phyloP scores from a whole-genome alignment of 306 rosid species.

The Vigna radiata region DNA sequence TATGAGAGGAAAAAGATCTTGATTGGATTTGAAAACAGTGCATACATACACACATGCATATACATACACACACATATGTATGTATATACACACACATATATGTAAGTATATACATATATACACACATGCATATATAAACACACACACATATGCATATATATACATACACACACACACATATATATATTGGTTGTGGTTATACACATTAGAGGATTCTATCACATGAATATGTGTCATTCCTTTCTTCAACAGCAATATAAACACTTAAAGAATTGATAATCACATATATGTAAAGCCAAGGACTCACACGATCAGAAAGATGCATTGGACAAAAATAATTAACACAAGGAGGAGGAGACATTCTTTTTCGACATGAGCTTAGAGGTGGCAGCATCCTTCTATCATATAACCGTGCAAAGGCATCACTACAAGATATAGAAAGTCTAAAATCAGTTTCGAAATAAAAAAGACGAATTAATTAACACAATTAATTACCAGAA shows the following conservation, averaged over 20 bases:
- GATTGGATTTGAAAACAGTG: no score
- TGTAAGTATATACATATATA: no score
- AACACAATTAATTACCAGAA: slow-evolving; percentile 37
- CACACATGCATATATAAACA: no score
- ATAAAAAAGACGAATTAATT: background rate
- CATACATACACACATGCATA: no score
- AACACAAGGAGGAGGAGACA: slow-evolving; percentile 90
- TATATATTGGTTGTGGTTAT: no score
- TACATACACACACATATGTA: no score
- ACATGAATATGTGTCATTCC: no score
- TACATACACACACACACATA: no score
- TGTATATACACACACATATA: no score
- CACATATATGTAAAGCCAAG: slow-evolving; percentile 32
- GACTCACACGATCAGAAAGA: slow-evolving; percentile 92
- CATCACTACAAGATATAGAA: slow-evolving; percentile 71
- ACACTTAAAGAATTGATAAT: slow-evolving; percentile 28
- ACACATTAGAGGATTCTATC: no score
- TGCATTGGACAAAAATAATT: slow-evolving; percentile 98
- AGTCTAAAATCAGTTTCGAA: slow-evolving; percentile 40
- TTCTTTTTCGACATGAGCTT: slow-evolving; percentile 75
- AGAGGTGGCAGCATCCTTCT: slow-evolving; percentile 94
- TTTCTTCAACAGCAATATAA: background rate
- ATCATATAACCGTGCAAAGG: slow-evolving; percentile 97
- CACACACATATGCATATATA: no score
- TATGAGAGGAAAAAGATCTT: no score